Evolutionary conservation across 768 basidiomycete species (phyloP), one percentile per base, ranked within the genome.

Genomic region (Galerina sulciceps): DNA sequence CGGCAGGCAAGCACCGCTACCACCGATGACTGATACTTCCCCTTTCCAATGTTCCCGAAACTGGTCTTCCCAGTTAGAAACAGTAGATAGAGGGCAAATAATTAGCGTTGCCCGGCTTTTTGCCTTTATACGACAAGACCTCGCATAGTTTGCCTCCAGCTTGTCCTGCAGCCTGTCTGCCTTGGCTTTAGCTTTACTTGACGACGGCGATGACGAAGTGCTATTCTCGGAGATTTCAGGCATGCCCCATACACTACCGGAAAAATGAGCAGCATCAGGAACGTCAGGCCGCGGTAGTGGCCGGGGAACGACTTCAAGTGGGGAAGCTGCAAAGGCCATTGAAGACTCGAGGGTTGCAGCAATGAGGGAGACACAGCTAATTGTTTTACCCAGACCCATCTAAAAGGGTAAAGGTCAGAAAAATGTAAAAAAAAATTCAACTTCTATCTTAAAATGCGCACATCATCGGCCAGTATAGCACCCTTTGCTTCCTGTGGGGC

Each of bases 301-400:
- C 4, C 76, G 69, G 0, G 79, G 79, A 4, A 77, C 69, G 5
- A 70, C 68, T 6, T 80, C 77, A 45, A 91, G 66, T 0, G 88
- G 85, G 2, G 81, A 74, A 31, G 78, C 67, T 10, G 85, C 87
- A 73, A 95, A 96, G 36, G 74, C 73, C 18, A 74, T 78, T 10
- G 97, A 91, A 0, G 90, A 81, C 49, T 70, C 65, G 13, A 96
- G 80, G 1, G 97, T 99, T 26, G 91, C 85, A 10, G 94, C 95
- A 50, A 99, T 90, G 49, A 99, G 82, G 14, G 96, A 92, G 22
- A 99, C 92, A 60, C 96, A 93, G 31, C 94, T 93, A 52, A 99
- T 94, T 0, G 96, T 99, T 75, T 99, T 99, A 15, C 96, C 96
- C 26, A 99, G 85, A 65, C 96, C 96, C 96, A 97, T 98, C 95